Evolutionary conservation across 345 rosid species (phyloP), one percentile per base, ranked within the genome.

Genomic region (Aquilaria malaccensis): DNA sequence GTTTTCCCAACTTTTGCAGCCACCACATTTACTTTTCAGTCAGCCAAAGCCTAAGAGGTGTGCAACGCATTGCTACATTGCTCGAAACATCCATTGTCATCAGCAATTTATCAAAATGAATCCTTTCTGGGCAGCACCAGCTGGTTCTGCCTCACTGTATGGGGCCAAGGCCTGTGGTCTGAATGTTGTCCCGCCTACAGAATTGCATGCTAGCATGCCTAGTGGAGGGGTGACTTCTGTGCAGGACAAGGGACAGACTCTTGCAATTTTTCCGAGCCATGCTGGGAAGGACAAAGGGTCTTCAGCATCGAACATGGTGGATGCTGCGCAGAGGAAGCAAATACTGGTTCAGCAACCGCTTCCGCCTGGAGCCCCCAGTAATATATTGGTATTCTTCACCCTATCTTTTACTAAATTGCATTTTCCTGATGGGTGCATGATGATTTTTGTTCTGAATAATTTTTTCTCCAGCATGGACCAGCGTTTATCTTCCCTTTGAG

Each of bases 51-150:
- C 88, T 13, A 91, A 86, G 76, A 82, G 91, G 74, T 95, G 97
- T 73, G 96, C 95, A 15, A 95, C 97, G 31, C 99, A 95, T 71
- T 91, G 82, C 76, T 91, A 91, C 65, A 85, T 95, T 60, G 97
- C 99, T 30, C 76, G 91, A 55, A 95, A 76, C 61, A 87, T 95
- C 59, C 81, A 64, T 37, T 78, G 66, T 61, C 83, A 85, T 67
- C 97, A 86, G 77, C 99, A 91, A 69, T 74, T 86, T 37, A 60
- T 83, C 2, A 86, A 86, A 77, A 83, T 95, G 76, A 90, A 86
- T 80, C 83, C 88, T 30, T 95, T 82, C 81, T 95, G 99, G 99
- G 83, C 95, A 1, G 81, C 97, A 0, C 84, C 92, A 7, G 81
- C 94, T 1, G 85, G 87, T 37, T 82, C 99, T 43, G 83, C 88